Percentiles rank a stretch among this genome's conserved stretches.
phyloP scores from a whole-genome alignment of 1,139 yeast genomes.

The Geotrichum restrictum region DNA sequence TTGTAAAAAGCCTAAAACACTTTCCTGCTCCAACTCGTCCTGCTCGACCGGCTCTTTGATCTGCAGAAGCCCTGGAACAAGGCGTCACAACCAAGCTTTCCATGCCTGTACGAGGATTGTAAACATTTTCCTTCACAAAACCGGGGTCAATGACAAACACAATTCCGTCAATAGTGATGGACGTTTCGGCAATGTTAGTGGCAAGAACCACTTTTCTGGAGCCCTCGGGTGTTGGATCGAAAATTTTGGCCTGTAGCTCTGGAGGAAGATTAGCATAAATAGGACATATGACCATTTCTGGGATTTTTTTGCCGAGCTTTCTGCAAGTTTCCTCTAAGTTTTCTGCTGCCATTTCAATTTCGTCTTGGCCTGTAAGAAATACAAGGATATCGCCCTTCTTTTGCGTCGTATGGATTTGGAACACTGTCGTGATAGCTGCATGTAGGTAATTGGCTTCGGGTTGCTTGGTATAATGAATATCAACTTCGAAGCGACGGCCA shows the following conservation, averaged over 20 bases:
- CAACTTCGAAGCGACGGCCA: constrained; percentile 86
- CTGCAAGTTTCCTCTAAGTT: constrained; percentile 59
- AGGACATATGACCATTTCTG: constrained; percentile 71
- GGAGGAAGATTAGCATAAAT: constrained; percentile 91
- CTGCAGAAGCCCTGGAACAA: constrained; percentile 90
- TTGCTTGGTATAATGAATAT: constrained; percentile 74
- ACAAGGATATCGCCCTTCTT: constrained; percentile 85
- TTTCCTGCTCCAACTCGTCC: constrained; percentile 97
- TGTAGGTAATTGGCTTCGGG: constrained; percentile 89
- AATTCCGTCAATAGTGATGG: constrained; percentile 90
- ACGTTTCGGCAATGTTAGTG: constrained; percentile 95
- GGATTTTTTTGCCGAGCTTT: constrained; percentile 59
- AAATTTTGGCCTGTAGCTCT: constrained; percentile 73
- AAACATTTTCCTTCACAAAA: constrained; percentile 81
- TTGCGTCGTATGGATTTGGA: constrained; percentile 75
- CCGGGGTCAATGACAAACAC: constrained; percentile 90
- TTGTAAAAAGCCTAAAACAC: constrained; percentile 83
- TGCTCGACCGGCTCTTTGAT: constrained; percentile 95
- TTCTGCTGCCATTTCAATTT: constrained; percentile 78
- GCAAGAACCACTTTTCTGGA: constrained; percentile 87
- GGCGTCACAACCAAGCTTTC: constrained; percentile 81
- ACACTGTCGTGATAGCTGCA: constrained; percentile 79
- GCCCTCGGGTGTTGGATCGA: constrained; percentile 79
- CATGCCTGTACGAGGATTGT: constrained; percentile 81
- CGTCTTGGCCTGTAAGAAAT: constrained; percentile 91